phyloP scores from a whole-genome alignment of 1,139 yeast genomes.

The Petasospora fabianii region DNA sequence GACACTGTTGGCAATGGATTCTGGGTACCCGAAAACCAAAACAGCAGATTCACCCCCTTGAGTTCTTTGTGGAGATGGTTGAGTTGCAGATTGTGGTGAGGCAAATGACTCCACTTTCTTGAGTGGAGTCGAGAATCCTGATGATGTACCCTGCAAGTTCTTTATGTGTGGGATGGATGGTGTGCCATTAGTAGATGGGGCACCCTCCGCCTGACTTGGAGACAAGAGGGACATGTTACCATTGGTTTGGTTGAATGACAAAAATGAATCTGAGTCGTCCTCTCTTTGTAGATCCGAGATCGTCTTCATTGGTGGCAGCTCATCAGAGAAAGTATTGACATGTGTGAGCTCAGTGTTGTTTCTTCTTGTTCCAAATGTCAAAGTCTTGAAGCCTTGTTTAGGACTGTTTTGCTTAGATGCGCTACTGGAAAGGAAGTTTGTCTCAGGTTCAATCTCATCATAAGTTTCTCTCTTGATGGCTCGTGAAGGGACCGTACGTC shows the following conservation, averaged over 20 bases:
- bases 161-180: conserved; percentile 2
- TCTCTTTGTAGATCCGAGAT: conserved; percentile 25
- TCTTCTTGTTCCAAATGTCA: conserved; percentile 36
- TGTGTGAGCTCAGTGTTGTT: conserved; percentile 21
- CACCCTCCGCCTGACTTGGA: conserved; percentile 4
- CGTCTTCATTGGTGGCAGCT: conserved; percentile 27
- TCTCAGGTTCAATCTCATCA: conserved; percentile 31
- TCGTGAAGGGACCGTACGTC: conserved; percentile 53
- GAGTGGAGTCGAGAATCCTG: conserved; percentile 15
- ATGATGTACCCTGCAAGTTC: conserved; percentile 4
- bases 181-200: conserved; percentile 7
- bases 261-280: conserved; percentile 21
- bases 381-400: conserved; percentile 30
- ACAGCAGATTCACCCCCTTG: conserved; percentile 55
- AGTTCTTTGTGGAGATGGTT: conserved; percentile 2
- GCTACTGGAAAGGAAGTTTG: conserved; percentile 24
- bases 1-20: conserved; percentile 61
- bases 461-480: conserved; percentile 40
- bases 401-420: conserved; percentile 16
- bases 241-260: conserved; percentile 15
- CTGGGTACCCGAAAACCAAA: conserved; percentile 86
- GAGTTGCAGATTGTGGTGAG: conserved; percentile 13
- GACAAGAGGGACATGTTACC: conserved; percentile 7
- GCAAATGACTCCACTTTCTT: conserved; percentile 11
- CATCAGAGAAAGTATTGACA: conserved; percentile 26